Conservation (phyloP, 352 stramenopile species). For the Phytophthora citrophthora region DNA sequence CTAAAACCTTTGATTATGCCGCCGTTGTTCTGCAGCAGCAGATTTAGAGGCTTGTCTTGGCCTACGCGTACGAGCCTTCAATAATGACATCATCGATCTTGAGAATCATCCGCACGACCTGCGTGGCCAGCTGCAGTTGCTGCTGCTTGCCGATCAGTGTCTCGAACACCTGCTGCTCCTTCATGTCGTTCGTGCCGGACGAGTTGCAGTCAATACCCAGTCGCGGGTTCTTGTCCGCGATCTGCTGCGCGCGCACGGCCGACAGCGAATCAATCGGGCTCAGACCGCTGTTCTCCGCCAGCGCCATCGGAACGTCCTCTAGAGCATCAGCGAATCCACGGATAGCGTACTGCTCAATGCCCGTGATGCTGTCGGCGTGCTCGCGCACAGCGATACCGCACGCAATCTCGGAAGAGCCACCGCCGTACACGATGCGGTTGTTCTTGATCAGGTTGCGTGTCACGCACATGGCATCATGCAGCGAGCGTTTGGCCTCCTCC, state of each 20-base stretch:
- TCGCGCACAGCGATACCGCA: conserved; percentile 96
- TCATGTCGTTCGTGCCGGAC: conserved; percentile 96
- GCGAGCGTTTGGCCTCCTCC: conserved; percentile 98
- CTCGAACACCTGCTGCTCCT: conserved; percentile 99
- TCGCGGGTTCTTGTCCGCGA: conserved; percentile 95
- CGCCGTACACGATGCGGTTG: conserved; percentile 99
- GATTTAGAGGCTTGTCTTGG: conserved; percentile 27
- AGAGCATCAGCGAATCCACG: conserved; percentile 98
- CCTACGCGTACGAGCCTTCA: conserved; percentile 90
- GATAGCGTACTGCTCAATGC: conserved; percentile 97
- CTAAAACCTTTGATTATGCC: conserved; percentile 36
- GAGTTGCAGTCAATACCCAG: conserved; percentile 98
- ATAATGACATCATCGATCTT: conserved; percentile 99
- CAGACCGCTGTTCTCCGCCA: conserved; percentile 99
- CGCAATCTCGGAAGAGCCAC: conserved; percentile 97
- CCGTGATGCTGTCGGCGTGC: conserved; percentile 82
- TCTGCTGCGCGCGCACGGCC: conserved; percentile 94
- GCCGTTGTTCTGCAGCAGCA: conserved; percentile 11
- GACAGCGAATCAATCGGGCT: conserved; percentile 98
- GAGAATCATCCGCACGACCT: conserved; percentile 99
- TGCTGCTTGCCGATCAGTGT: conserved; percentile 99
- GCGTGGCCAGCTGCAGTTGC: conserved; percentile 98
- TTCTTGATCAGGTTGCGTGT: conserved; percentile 99
- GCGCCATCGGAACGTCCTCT: conserved; percentile 99
- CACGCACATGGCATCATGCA: conserved; percentile 99